Evolutionary conservation across 2,329 filamentous ascomycete species (phyloP), one percentile per base, ranked within the genome.

Genomic region (Dendrostoma leiphaemia): DNA sequence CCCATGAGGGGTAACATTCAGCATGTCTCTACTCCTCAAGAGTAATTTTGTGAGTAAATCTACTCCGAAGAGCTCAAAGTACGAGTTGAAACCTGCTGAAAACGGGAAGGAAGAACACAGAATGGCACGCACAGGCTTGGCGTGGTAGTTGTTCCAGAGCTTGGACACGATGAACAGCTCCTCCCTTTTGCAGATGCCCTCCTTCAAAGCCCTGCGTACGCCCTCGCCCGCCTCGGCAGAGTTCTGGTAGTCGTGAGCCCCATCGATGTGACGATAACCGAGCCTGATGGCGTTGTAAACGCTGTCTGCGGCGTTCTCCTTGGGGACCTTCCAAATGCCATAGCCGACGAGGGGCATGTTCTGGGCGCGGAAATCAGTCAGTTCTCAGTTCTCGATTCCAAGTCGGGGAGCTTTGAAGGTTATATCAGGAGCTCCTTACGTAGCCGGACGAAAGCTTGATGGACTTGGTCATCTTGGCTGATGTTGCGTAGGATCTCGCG

Each of bases 141-240:
- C 75, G 64, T 86, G 82, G 62, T 71, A 77, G 67, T 83, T 84
- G 70, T 85, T 86, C 83, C 83, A 87, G 32, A 88, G 71, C 67
- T 88, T 89, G 10, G 82, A 84, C 2, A 82, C 85, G 60, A 89
- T 75, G 69, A 88, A 89, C 58, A 89, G 71, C 53, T 88, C 76
- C 40, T 82, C 73, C 44, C 85, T 78, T 55, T 85, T 84, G 10
- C 89, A 77, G 44, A 85, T 78, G 29, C 81, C 81, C 58, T 85
- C 76, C 7, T 66, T 65, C 62, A 81, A 79, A 44, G 78, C 79
- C 38, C 70, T 79, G 61, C 76, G 80, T 64, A 89, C 82, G 19
- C 82, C 87, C 60, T 77, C 71, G 12, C 85, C 88, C 0, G 88
- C 84, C 50, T 86, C 83, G 51, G 76, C 77, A 67, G 88, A 86